phyloP scores from a whole-genome alignment of 164 flowering plant genomes.

The Vitis riparia region DNA sequence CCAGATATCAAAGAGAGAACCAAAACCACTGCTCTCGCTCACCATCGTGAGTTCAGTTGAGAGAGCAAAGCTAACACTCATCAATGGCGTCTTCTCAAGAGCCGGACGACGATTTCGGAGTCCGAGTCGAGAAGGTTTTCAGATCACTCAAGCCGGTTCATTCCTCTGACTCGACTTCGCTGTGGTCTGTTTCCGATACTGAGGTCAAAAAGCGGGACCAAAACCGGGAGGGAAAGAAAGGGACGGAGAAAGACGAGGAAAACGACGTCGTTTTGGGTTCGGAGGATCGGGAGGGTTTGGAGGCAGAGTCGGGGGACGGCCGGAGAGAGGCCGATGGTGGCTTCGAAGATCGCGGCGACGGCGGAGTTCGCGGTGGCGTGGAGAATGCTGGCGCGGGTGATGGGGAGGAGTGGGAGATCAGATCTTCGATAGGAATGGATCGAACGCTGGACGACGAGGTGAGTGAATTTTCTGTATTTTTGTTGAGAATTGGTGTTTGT shows the following conservation, averaged over 20 bases:
- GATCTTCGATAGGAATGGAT: slow-evolving; percentile 14
- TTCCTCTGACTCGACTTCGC: too few relatives aligned
- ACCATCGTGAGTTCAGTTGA: neutral
- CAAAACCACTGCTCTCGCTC: neutral
- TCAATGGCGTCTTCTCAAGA: neutral
- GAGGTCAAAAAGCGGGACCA: too few relatives aligned
- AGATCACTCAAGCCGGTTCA: slow-evolving; percentile 11
- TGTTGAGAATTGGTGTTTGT: neutral
- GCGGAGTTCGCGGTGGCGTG: neutral
- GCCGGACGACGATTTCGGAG: slow-evolving; percentile 25
- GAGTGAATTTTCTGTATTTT: neutral
- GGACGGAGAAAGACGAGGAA: too few relatives aligned
- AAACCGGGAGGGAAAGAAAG: too few relatives aligned
- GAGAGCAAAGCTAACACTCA: too few relatives aligned
- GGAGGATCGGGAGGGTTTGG: too few relatives aligned
- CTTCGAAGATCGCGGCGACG: slow-evolving; percentile 5
- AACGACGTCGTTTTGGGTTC: too few relatives aligned
- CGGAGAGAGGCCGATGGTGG: slow-evolving; percentile 5
- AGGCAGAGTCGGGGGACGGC: neutral
- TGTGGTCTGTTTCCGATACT: too few relatives aligned
- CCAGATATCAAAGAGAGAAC: neutral
- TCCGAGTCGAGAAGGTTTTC: slow-evolving; percentile 23
- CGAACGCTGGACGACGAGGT: slow-evolving; percentile 17
- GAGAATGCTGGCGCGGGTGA: neutral
- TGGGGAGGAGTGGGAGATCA: slow-evolving; percentile 9